A percentile compares a stretch with the other conserved stretches of the same genome.
Conservation (phyloP, 1,284 basidiomycete species). For the Trichosporon sp. region DNA sequence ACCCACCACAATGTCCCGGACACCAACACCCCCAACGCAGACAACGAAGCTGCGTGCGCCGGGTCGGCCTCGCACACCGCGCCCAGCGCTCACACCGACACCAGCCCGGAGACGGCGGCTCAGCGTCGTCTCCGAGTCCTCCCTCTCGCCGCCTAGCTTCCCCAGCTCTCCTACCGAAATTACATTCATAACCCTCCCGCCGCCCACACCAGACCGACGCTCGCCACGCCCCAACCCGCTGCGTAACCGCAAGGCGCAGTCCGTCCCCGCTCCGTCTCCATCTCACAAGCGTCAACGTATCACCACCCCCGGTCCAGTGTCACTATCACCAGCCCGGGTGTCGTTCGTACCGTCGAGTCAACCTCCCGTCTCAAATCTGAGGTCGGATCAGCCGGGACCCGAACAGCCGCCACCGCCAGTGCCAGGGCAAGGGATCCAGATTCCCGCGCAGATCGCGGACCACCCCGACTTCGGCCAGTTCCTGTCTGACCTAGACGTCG, state of each 20-base stretch:
- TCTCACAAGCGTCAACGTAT: not conserved
- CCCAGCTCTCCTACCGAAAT: not conserved
- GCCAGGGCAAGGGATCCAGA: not conserved
- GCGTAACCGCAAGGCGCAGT: not conserved
- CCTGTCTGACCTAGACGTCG: not conserved
- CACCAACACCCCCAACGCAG: too few species aligned
- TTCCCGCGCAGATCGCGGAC: not conserved
- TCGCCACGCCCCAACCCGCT: conserved; percentile 1
- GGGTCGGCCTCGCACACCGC: too few species aligned
- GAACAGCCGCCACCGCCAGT: too few species aligned
- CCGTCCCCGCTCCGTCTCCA: not conserved
- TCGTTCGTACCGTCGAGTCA: not conserved
- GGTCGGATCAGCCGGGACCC: not conserved
- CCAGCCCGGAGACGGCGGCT: not conserved
- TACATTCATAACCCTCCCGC: conserved; percentile 4
- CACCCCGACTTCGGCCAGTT: not conserved
- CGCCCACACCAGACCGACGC: not conserved
- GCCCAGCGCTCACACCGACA: too few species aligned
- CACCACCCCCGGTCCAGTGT: not conserved
- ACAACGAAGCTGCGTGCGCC: too few species aligned
- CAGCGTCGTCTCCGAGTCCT: not conserved
- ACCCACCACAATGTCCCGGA: too few species aligned
- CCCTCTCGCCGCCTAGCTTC: not conserved
- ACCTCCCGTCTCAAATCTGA: not conserved
- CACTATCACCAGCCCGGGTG: not conserved